Evolutionary conservation across 306 rosid genomes (phyloP).

Genomic region (Astragalus membranaceus): DNA sequence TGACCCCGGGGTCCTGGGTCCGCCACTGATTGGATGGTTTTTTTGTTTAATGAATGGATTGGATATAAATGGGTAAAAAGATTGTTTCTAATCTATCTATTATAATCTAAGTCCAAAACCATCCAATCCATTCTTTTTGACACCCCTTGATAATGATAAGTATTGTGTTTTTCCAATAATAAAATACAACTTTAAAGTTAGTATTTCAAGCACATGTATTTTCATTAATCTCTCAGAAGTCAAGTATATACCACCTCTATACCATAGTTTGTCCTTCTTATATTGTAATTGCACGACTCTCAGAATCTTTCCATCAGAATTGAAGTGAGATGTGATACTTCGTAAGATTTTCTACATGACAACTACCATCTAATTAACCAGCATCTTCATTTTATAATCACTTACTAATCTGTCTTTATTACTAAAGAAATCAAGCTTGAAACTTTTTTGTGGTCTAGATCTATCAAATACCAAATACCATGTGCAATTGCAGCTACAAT

Average conservation of each 20-base stretch:
- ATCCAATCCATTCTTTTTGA: too few relatives aligned
- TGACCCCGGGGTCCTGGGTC: too few relatives aligned
- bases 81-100: too few relatives aligned
- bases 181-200: too few relatives aligned
- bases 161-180: too few relatives aligned
- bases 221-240: not conserved
- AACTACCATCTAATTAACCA: not conserved
- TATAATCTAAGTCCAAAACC: too few relatives aligned
- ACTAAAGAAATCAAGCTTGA: not conserved
- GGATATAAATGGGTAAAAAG: too few relatives aligned
- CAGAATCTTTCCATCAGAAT: not conserved
- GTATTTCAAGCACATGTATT: too few relatives aligned
- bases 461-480: constrained; percentile 7
- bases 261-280: not conserved
- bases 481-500: constrained; percentile 14
- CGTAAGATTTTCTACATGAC: not conserved
- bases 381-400: not conserved
- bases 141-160: too few relatives aligned
- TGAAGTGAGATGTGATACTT: not conserved
- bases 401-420: not conserved
- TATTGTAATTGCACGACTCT: not conserved
- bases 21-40: too few relatives aligned
- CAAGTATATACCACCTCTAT: not conserved
- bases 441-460: constrained; percentile 22
- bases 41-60: too few relatives aligned